Conservation (phyloP, 1,284 basidiomycete genomes). For the Trichosporon sp. region DNA sequence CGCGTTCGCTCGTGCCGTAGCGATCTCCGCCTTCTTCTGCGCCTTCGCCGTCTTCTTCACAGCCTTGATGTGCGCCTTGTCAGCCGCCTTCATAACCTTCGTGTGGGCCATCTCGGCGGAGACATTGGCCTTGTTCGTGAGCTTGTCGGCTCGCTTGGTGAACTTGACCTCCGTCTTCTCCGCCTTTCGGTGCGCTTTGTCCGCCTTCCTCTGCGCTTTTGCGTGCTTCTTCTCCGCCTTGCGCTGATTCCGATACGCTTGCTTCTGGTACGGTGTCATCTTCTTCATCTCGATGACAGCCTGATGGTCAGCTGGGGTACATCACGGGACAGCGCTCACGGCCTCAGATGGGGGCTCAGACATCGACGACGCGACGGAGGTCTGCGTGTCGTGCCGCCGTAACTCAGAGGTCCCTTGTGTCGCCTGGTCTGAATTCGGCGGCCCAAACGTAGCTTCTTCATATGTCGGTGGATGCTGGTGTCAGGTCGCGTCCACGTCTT, state of each 20-base stretch:
- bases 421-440: background rate
- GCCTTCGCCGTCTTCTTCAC: conserved; percentile 17
- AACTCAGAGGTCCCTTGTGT: background rate
- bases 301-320: background rate
- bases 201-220: conserved; percentile 20
- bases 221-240: conserved; percentile 27
- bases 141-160: background rate
- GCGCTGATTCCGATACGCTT: background rate
- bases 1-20: conserved; percentile 2
- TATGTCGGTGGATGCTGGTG: conserved; percentile 7
- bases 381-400: background rate
- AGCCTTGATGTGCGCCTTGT: conserved; percentile 15
- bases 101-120: conserved; percentile 17
- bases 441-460: background rate
- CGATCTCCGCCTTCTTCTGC: conserved; percentile 9
- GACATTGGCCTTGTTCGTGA: conserved; percentile 18
- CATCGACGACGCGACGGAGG: background rate
- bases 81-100: conserved; percentile 11
- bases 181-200: conserved; percentile 19
- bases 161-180: conserved; percentile 14
- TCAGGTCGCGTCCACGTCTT: background rate
- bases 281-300: background rate
- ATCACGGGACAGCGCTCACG: background rate
- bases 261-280: conserved; percentile 2
- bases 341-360: background rate